Evolutionary conservation across 108 stramenopile species (phyloP).

Genomic region (Cyclotella choctawhatcheeana): DNA sequence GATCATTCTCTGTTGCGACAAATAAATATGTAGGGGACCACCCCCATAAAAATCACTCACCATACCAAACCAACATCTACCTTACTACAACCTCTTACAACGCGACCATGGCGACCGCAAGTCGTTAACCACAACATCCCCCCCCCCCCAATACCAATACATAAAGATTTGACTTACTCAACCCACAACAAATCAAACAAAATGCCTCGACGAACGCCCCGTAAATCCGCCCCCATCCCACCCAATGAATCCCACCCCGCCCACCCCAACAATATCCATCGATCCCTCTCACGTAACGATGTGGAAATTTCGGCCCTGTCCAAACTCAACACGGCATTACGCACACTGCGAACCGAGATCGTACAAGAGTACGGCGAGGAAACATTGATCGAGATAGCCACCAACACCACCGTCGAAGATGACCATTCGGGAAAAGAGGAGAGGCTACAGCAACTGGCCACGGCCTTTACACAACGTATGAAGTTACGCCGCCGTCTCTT

Average conservation of each 20-base stretch:
- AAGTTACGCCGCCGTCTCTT: conserved; percentile 73
- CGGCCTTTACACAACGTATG: conserved; percentile 68
- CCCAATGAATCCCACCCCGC: conserved; percentile 24
- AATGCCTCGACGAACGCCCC: conserved; percentile 12
- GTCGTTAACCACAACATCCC: too few species aligned
- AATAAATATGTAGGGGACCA: too few species aligned
- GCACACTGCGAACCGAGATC: conserved; percentile 22
- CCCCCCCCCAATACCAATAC: too few species aligned
- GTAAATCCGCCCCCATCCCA: conserved; percentile 4
- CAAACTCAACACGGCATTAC: conserved; percentile 28
- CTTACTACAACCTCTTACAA: too few species aligned
- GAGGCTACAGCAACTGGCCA: conserved; percentile 45
- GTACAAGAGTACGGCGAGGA: conserved; percentile 38
- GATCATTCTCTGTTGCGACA: too few species aligned
- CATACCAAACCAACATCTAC: too few species aligned
- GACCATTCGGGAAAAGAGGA: conserved; percentile 13
- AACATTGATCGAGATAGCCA: conserved; percentile 28
- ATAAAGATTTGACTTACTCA: too few species aligned
- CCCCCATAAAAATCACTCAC: too few species aligned
- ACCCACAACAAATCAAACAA: too few species aligned
- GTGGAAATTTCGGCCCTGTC: conserved; percentile 41
- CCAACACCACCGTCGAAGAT: not conserved
- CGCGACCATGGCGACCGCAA: too few species aligned
- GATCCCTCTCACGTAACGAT: conserved; percentile 40
- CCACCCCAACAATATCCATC: conserved; percentile 29